Evolutionary conservation across 1,284 basidiomycete species (phyloP).

Genomic region (Gymnopus androsaceus): DNA sequence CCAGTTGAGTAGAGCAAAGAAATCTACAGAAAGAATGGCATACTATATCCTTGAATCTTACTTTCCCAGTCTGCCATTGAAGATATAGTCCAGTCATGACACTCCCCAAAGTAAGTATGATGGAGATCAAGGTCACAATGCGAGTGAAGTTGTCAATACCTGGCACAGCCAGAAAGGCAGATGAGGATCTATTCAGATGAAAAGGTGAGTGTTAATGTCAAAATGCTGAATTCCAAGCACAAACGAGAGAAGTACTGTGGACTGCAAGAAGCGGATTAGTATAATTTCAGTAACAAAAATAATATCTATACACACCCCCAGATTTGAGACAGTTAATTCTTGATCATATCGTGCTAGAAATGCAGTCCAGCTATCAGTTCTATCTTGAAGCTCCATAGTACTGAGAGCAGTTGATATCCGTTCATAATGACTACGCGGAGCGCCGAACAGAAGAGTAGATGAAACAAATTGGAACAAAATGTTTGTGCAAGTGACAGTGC

Average conservation of each 20-base stretch:
- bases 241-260: slow-evolving; percentile 2
- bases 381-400: slow-evolving; percentile 1
- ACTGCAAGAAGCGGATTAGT: background rate
- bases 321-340: slow-evolving; percentile 4
- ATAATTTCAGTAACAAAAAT: background rate
- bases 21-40: background rate
- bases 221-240: background rate
- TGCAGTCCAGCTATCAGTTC: background rate
- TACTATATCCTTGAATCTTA: slow-evolving; percentile 1
- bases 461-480: background rate
- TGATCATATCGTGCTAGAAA: background rate
- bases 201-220: background rate
- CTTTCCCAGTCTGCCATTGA: slow-evolving; percentile 7
- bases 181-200: background rate
- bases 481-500: background rate
- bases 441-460: background rate
- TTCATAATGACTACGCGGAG: slow-evolving; percentile 5
- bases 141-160: slow-evolving; percentile 4
- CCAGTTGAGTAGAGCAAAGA: background rate
- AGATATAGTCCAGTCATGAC: slow-evolving; percentile 6
- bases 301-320: slow-evolving; percentile 1
- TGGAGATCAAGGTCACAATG: slow-evolving; percentile 1
- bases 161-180: slow-evolving; percentile 1
- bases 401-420: background rate
- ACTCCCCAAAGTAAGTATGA: slow-evolving; percentile 1